Conservation (phyloP, 352 stramenopile genomes). For the Globisporangium alternatum region DNA sequence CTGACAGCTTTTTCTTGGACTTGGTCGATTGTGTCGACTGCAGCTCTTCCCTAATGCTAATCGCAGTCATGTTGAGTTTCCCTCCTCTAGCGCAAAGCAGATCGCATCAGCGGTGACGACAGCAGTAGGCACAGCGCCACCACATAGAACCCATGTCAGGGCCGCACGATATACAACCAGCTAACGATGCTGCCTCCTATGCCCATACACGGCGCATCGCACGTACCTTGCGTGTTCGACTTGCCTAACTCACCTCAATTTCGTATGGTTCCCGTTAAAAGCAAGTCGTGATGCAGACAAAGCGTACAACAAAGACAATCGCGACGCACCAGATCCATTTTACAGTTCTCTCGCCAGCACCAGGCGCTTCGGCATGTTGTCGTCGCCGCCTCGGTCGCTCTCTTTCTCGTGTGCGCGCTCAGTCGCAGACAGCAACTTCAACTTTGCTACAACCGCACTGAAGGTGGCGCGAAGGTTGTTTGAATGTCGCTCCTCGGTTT, state of each 20-base stretch:
- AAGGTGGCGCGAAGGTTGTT: constrained; percentile 16
- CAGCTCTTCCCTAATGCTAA: constrained; percentile 33
- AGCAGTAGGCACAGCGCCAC: neutral
- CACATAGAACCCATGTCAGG: neutral
- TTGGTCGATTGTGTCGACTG: constrained; percentile 17
- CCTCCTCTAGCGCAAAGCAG: constrained; percentile 43
- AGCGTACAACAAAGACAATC: constrained; percentile 1
- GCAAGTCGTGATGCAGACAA: neutral
- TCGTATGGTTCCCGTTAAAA: neutral
- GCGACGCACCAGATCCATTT: constrained; percentile 37
- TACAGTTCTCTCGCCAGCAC: constrained; percentile 48
- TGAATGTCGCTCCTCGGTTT: constrained; percentile 3
- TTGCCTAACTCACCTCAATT: constrained; percentile 22
- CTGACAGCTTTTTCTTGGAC: constrained; percentile 15
- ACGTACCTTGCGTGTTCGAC: constrained; percentile 40
- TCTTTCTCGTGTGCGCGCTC: neutral
- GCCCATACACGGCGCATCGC: too few species aligned
- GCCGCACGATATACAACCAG: too few species aligned
- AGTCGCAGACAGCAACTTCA: constrained; percentile 1
- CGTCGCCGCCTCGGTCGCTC: neutral
- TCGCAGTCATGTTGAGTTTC: constrained; percentile 24
- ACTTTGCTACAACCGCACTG: constrained; percentile 7
- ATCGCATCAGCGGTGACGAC: constrained; percentile 29
- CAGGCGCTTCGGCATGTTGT: constrained; percentile 29
- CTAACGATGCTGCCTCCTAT: too few species aligned